Base-by-base conservation (phyloP, 768 basidiomycete species). In the Infundibulicybe gibba region DNA sequence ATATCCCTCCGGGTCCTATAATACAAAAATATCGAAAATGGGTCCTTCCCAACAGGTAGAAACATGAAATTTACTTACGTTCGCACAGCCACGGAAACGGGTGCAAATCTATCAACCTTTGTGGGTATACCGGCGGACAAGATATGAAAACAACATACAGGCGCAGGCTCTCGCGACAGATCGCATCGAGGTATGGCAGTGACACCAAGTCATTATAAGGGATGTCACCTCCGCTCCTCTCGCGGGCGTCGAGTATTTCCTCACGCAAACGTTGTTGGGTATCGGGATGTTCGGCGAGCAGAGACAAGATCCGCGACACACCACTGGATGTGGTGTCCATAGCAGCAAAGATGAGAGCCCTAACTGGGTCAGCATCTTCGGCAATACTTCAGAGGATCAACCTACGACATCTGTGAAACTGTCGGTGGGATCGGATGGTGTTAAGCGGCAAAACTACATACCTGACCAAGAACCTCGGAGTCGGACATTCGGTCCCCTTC, bases 321-420 rank as follows among this genome's bases (percentile, higher is more conserved):
- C 66, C 66, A 15, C 54, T 60, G 10, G 74, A 71, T 0, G 75
- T 75, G 0, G 74, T 75, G 51, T 76, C 74, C 48, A 67, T 69
- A 2, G 65, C 74, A 0, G 73, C 73, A 41, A 65, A 60, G 8
- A 57, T 55, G 17, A 66, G 48, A 5, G 54, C 57, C 15, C 61
- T 66, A 34, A 11, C 13, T 41, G 12, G 15, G 35, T 9, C 10
- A n/a, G n/a, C n/a, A n/a, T n/a, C n/a, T n/a, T 4, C 6, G 8
- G 17, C 32, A 13, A 33, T 30, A 14, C 10, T 19, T 12, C 11
- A 43, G 31, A 5, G n/a, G n/a, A n/a, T n/a, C n/a, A n/a, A 47
- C 51, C 20, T 35, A 53, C 52, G 52, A 49, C 16, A 53, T 31
- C 52, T 34, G 15, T 34, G 33, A 34, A 34, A 34, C 11, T 34